Conservation (phyloP, 768 basidiomycete species). For the Russula foetens region DNA sequence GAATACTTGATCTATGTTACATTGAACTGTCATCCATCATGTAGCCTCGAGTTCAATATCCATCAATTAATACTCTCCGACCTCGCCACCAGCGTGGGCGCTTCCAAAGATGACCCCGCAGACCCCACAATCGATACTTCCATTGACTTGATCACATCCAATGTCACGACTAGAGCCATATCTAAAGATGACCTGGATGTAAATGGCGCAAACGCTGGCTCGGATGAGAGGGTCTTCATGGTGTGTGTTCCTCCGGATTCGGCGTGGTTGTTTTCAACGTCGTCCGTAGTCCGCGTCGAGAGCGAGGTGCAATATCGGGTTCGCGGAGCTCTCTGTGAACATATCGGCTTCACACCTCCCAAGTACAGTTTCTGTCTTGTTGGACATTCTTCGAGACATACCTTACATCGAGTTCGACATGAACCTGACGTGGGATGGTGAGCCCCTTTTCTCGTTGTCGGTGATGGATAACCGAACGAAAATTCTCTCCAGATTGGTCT, state of each 20-base stretch:
- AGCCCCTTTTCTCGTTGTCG: conserved; percentile 6
- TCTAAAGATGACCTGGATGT: neutral
- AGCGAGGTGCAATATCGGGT: conserved; percentile 76
- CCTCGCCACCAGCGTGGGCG: conserved; percentile 20
- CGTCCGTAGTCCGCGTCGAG: conserved; percentile 51
- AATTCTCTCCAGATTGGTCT: conserved; percentile 60
- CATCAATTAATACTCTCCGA: conserved; percentile 21
- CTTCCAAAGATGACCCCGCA: conserved; percentile 12
- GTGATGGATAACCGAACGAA: neutral
- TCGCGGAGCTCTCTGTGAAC: conserved; percentile 67
- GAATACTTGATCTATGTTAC: neutral
- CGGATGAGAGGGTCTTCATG: conserved; percentile 47
- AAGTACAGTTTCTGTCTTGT: conserved; percentile 48
- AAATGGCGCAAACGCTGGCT: conserved; percentile 17
- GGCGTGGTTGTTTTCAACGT: neutral
- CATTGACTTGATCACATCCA: conserved; percentile 52
- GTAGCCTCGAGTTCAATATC: conserved; percentile 20
- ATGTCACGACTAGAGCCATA: conserved; percentile 40
- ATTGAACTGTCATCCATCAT: conserved; percentile 9
- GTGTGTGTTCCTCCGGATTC: conserved; percentile 30
- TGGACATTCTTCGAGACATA: conserved; percentile 63
- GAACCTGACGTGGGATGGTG: conserved; percentile 76
- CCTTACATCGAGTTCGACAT: conserved; percentile 72
- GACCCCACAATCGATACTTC: conserved; percentile 26
- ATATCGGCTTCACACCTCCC: conserved; percentile 46